Evolutionary conservation across 371 early-diverging fungal genomes (phyloP).

Genomic region (Rhizopus sp.): DNA sequence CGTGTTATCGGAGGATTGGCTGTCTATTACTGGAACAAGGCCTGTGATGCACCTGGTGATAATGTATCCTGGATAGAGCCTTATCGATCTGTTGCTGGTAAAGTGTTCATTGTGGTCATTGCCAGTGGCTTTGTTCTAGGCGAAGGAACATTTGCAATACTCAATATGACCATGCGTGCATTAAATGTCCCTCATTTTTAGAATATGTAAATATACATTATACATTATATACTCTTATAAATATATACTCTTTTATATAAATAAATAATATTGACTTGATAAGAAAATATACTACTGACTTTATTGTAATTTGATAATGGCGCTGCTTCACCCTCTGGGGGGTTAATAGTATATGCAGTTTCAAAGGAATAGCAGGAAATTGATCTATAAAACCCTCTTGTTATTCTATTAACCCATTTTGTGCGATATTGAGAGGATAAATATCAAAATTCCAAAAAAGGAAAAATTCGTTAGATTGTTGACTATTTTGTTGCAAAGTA

Average conservation of each 20-base stretch:
- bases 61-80: slow-evolving; percentile 15
- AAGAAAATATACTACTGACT: no score
- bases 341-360: no score
- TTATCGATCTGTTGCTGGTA: slow-evolving; percentile 38
- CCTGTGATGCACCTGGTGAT: slow-evolving; percentile 30
- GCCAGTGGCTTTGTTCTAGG: slow-evolving; percentile 83
- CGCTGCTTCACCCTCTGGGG: no score
- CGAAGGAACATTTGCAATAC: slow-evolving; percentile 75
- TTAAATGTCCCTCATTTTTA: slow-evolving; percentile 48
- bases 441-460: no score
- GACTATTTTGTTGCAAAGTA: no score
- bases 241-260: background rate
- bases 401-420: no score
- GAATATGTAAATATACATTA: slow-evolving; percentile 6
- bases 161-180: slow-evolving; percentile 54
- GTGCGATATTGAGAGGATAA: no score
- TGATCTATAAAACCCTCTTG: no score
- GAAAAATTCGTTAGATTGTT: no score
- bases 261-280: background rate
- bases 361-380: no score
- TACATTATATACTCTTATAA: no score
- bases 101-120: slow-evolving; percentile 70
- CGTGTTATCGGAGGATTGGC: slow-evolving; percentile 71
- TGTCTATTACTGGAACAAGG: slow-evolving; percentile 49
- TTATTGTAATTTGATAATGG: no score